Evolutionary conservation across 257 asterid genomes (phyloP).

Genomic region (Solanum sejunctum): DNA sequence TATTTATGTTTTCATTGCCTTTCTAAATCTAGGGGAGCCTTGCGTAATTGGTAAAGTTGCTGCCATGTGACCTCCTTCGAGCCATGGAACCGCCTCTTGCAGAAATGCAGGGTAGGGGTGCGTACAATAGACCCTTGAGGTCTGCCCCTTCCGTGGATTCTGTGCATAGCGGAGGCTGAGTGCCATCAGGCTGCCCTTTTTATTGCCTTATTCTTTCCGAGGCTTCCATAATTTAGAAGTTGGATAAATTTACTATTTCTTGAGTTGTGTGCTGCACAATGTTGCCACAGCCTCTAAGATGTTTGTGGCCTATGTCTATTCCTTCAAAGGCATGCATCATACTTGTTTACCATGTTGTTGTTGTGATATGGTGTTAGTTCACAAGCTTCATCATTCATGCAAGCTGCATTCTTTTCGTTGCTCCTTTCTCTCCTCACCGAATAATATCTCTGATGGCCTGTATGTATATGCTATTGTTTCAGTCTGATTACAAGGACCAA

Average conservation of each 20-base stretch:
- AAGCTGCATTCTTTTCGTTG: background rate
- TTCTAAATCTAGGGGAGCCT: background rate
- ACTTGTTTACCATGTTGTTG: background rate
- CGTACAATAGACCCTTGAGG: background rate
- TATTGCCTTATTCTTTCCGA: background rate
- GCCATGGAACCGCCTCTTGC: background rate
- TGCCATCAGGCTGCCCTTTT: background rate
- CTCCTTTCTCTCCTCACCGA: background rate
- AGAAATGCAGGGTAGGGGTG: background rate
- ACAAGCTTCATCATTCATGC: background rate
- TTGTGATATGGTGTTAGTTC: background rate
- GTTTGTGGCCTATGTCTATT: background rate
- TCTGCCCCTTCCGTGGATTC: background rate
- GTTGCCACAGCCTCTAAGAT: background rate
- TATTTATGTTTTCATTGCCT: background rate
- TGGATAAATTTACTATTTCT: background rate
- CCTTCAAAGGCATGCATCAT: background rate
- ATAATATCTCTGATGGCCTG: background rate
- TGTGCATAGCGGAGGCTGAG: background rate
- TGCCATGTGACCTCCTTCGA: background rate
- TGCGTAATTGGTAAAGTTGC: background rate
- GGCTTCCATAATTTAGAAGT: background rate
- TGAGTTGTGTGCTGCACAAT: background rate
- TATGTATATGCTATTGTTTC: background rate
- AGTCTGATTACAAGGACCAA: constrained; percentile 46